Percentiles rank a stretch among this genome's conserved stretches.
Conservation (phyloP, 2,329 filamentous ascomycete genomes). For the Fusarium decemcellulare region DNA sequence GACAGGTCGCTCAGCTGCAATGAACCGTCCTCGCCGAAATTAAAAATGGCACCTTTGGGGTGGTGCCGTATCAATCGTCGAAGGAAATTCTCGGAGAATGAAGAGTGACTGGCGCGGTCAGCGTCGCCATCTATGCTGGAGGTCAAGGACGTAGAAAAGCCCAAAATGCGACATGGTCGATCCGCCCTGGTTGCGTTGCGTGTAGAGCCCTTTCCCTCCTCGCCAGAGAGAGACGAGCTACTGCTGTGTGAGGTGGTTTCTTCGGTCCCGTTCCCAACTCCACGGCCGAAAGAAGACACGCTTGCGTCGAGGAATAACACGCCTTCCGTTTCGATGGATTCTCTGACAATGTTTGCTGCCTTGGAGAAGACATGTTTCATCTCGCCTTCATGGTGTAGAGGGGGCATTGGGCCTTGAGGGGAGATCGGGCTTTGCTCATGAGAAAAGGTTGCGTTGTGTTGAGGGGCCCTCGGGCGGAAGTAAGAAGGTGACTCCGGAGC, state of each 20-base stretch:
- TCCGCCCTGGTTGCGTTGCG: no score
- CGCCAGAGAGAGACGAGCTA: constrained; percentile 2
- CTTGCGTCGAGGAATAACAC: constrained; percentile 52
- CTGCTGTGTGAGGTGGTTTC: no score
- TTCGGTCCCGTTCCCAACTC: not conserved
- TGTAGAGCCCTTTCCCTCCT: no score
- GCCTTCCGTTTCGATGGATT: constrained; percentile 59
- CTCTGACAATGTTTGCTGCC: constrained; percentile 60
- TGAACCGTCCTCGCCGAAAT: constrained; percentile 57
- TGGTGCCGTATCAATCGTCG: constrained; percentile 52
- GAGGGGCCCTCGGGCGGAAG: no score
- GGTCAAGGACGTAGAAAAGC: constrained; percentile 52
- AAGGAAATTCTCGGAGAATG: constrained; percentile 17
- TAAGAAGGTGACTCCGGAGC: no score
- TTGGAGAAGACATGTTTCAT: constrained; percentile 51
- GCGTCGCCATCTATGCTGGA: constrained; percentile 52
- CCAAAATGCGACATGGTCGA: constrained; percentile 52
- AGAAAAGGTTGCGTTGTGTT: no score
- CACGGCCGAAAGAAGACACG: constrained; percentile 38
- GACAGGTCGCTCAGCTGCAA: constrained; percentile 50
- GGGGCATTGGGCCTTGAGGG: no score
- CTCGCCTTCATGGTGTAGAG: not conserved
- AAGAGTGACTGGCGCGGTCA: not conserved
- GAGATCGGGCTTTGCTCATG: no score
- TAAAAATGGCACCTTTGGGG: constrained; percentile 62